Evolutionary conservation across 2,329 filamentous ascomycete species (phyloP), one percentile per base, ranked within the genome.

Genomic region (Nigrospora oryzae): DNA sequence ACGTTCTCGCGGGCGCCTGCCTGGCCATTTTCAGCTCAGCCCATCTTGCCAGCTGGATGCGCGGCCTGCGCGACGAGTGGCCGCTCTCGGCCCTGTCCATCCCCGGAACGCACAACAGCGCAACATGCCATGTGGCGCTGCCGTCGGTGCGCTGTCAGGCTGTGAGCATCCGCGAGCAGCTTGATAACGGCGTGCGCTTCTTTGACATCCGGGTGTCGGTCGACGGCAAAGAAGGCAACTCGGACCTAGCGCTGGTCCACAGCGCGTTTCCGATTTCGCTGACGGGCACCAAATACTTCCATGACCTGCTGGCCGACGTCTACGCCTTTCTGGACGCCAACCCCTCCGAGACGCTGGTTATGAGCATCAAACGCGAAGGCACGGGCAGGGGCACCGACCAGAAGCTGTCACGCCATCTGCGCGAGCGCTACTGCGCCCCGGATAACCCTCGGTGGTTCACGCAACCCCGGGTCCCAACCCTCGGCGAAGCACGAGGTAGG

Each of bases 131-230:
- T 70, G 76, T 79, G 40, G 90, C 93, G 12, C 76, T 96, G 5
- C 93, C 93, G 1, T 95, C 89, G 1, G 93, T 97, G 34, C 85
- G 93, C 35, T 97, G 93, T 65, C 93, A 98, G 67, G 83, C 86
- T 32, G 88, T 90, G 15, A 73, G 79, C 49, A 75, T 94, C 5
- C 71, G 74, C 40, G 79, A 84, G 43, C 93, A 98, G 65, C 79
- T 98, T 28, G 73, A 82, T 46, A 91, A 95, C 61, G 93, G 93
- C 28, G 85, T 97, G 38, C 88, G 93, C 42, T 97, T 96, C 72
- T 82, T 98, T 53, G 93, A 98, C 62, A 79, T 98, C 50, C 83
- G 93, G 42, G 85, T 96, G 45, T 72, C 67, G 33, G 71, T 68
- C 45, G 67, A 58, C 52, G 51, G 62, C 33, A 70, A 73, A 44